Base-by-base conservation (phyloP, 1,284 basidiomycete species). In the Ceratobasidium sp. region DNA sequence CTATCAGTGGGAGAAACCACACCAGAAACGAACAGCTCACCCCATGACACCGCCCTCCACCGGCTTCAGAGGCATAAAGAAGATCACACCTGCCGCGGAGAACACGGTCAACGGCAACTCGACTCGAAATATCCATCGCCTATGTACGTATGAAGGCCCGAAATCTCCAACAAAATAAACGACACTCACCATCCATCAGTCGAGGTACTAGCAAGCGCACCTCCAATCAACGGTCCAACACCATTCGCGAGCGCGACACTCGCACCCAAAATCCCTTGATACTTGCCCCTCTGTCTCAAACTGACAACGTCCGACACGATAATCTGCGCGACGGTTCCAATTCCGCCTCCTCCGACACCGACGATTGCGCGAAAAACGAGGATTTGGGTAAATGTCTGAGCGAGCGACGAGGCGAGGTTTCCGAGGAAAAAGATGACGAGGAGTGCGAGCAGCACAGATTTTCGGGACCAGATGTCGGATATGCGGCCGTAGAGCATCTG, bases 391-490 rank as follows among this genome's bases (percentile, higher is more conserved):
- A 85, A 82, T 0, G 76, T 79, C 74, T 81, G 76, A 0, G 77
- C 74, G 18, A 78, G 30, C 0, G 76, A 76, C 28, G 76, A 79
- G 30, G 76, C 45, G 32, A 79, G 75, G 72, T 79, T 52, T 75
- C 79, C 75, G 62, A 84, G 79, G 52, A 81, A 74, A 74, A 80
- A 79, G 58, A 85, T 79, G 8, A 77, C 75, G 23, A 82, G 76
- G 50, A 76, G 73, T 26, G 74, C 75, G 9, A 84, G 76, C 5
- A 85, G 76, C 28, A 81, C 79, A 16, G 78, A 65, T 72, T 85
- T 84, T 16, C 83, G 76, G 0, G 83, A 83, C 67, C 82, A 83
- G 65, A 80, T 83, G 74, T 85, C 84, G 36, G 79, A 80, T 39
- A 84, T 76, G 0, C 81, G 78, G 1, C 82, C 82, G 75, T 82